A percentile compares a stretch with the other conserved stretches of the same genome.
Conservation (phyloP, 371 early-diverging fungal genomes). For the Chytridium lagenaria region DNA sequence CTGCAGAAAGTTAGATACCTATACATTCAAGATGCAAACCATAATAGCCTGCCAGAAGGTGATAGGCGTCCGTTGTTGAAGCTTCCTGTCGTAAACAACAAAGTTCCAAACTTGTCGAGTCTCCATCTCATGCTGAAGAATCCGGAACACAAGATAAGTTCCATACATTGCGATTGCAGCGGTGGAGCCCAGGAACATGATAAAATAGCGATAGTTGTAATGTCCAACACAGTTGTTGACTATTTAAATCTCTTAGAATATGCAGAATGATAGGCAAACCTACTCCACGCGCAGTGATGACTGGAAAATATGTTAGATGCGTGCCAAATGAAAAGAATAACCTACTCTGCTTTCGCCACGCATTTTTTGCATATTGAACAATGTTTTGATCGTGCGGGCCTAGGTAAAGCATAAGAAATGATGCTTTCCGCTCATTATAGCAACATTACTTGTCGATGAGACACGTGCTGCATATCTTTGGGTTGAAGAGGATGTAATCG, state of each 20-base stretch:
- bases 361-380: conserved; percentile 55
- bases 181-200: conserved; percentile 69
- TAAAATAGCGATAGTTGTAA: conserved; percentile 80
- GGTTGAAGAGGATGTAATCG: conserved; percentile 50
- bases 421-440: neutral
- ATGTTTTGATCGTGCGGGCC: conserved; percentile 60
- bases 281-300: conserved; percentile 61
- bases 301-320: too few species aligned
- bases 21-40: neutral
- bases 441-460: conserved; percentile 46
- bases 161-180: conserved; percentile 41
- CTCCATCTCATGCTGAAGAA: conserved; percentile 39
- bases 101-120: conserved; percentile 22
- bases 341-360: conserved; percentile 50
- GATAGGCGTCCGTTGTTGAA: conserved; percentile 18
- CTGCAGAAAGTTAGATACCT: conserved; percentile 16
- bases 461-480: conserved; percentile 53
- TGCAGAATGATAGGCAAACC: conserved; percentile 7
- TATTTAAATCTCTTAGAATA: too few species aligned
- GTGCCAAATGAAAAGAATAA: too few species aligned
- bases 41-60: conserved; percentile 28
- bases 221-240: conserved; percentile 82
- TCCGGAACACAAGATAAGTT: conserved; percentile 35
- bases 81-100: conserved; percentile 25
- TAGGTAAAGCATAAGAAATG: conserved; percentile 14